Base-by-base conservation (phyloP, 225 moss, liverwort and hornwort species). In the Anthoceros angustus region DNA sequence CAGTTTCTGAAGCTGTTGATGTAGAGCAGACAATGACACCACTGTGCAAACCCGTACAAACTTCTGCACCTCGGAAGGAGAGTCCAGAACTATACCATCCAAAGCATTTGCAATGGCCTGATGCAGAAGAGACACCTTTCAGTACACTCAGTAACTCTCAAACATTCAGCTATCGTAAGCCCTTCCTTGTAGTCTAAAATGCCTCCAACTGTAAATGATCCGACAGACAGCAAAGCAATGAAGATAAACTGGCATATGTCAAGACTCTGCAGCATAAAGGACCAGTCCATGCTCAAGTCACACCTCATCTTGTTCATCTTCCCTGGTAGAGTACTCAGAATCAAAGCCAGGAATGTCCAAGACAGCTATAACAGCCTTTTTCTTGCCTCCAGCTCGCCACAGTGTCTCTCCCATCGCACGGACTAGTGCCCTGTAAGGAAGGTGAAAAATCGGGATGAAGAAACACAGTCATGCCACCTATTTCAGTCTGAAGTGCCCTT, bases 281-380 rank as follows among this genome's bases (percentile, higher is more conserved):
- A 32, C 32, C 32, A 32, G 32, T 4, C 32, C 32, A 32, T 32
- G 32, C 32, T 32, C 32, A 32, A 32, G 32, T 32, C 32, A 32
- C 32, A 98, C 98, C 98, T 92, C 87, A 77, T 98, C 98, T 69
- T 89, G 86, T 70, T 92, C 89, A 77, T 86, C 82, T 74, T 94
- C 94, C 72, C 77, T 84, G 66, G 76, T 72, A 64, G 63, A 68
- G 70, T 79, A 64, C 65, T 92, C 87, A 46, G 66, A 72, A 74
- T 76, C 74, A 39, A 87, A 73, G 78, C 82, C 86, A 63, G 89
- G 89, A 73, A 89, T 84, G 75, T 92, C 92, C 42, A 98, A 81
- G 46, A 92, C 78, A 70, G 91, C 86, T 72, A 98, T 77, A 43
- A 86, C 77, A 70, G 98, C 92, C 77, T 81, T 86, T 42, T 71